Evolutionary conservation across 768 basidiomycete genomes (phyloP).

Genomic region (Tulasnella sp.): DNA sequence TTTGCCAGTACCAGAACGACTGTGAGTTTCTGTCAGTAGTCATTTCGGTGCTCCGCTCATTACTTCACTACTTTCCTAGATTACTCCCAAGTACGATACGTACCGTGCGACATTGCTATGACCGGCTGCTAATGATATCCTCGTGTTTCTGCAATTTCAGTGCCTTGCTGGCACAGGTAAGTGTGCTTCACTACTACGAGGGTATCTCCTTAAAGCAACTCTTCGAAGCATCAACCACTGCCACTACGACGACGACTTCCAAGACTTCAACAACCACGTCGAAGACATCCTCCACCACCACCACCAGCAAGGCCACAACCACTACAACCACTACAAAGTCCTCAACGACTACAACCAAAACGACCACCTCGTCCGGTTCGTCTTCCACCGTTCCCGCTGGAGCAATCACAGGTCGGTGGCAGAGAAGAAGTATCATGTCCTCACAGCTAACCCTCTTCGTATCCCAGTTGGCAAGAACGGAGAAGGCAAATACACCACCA

Average conservation of each 20-base stretch:
- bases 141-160: not conserved
- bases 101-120: not conserved
- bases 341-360: not conserved
- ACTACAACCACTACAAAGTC: not conserved
- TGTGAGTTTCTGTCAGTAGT: not conserved
- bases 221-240: not conserved
- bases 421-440: not conserved
- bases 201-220: not conserved
- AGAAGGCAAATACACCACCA: slow-evolving; percentile 11
- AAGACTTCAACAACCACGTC: not conserved
- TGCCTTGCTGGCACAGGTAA: not conserved
- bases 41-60: not conserved
- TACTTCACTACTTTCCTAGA: not conserved
- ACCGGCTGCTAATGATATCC: no score
- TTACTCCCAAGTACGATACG: not conserved
- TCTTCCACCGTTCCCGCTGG: not conserved
- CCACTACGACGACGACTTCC: not conserved
- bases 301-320: not conserved
- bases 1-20: not conserved
- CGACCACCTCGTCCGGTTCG: not conserved
- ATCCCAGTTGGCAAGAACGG: not conserved
- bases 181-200: not conserved
- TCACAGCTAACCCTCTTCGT: not conserved
- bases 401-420: not conserved
- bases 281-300: not conserved